A percentile compares a stretch with the other conserved stretches of the same genome.
Evolutionary conservation across 352 stramenopile genomes (phyloP).

Genomic region (Phytophthora brassicae): DNA sequence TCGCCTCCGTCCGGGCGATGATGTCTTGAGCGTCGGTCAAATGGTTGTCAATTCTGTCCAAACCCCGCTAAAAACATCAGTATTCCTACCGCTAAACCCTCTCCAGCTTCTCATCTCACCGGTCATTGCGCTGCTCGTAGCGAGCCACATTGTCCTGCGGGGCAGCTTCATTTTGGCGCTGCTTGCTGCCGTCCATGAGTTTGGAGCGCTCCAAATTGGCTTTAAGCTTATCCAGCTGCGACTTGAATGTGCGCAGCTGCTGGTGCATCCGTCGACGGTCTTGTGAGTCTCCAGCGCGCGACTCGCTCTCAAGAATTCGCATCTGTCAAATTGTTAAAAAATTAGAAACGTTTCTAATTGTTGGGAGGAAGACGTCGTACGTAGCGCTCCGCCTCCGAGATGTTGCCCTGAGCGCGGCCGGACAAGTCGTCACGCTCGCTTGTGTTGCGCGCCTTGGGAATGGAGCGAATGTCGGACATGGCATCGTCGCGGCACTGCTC

Average conservation of each 20-base stretch:
- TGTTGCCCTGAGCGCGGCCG: conserved; percentile 63
- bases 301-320: conserved; percentile 84
- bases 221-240: conserved; percentile 86
- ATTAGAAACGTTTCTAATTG: not conserved
- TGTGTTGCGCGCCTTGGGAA: conserved; percentile 44
- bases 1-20: conserved; percentile 69
- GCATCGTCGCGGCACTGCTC: conserved; percentile 82
- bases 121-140: conserved; percentile 74
- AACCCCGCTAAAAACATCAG: conserved; percentile 1
- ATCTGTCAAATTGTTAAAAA: conserved; percentile 32
- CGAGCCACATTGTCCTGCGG: conserved; percentile 72
- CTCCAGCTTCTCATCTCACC: not conserved
- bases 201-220: conserved; percentile 76
- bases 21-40: conserved; percentile 66
- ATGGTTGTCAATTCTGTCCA: conserved; percentile 61
- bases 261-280: conserved; percentile 84
- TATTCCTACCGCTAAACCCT: not conserved
- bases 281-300: conserved; percentile 72
- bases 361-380: conserved; percentile 33
- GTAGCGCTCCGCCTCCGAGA: conserved; percentile 80
- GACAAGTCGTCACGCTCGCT: conserved; percentile 48
- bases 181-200: conserved; percentile 70
- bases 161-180: conserved; percentile 49
- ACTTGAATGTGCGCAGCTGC: conserved; percentile 83
- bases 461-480: conserved; percentile 66